A percentile compares a stretch with the other conserved stretches of the same genome.
Evolutionary conservation across 257 asterid genomes (phyloP).

Genomic region (Perilla frutescens): DNA sequence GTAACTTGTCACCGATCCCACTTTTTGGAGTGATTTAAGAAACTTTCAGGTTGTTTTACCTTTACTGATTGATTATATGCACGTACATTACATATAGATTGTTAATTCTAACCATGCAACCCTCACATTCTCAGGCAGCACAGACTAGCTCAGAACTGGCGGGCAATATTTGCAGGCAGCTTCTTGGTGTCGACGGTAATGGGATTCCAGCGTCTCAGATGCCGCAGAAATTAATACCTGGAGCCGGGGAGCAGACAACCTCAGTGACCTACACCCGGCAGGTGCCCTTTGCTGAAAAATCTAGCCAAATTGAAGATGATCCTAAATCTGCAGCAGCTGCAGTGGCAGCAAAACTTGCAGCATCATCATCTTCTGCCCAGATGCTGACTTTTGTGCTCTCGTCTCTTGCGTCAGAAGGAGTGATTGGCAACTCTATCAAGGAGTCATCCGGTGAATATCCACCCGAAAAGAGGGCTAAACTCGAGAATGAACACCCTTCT

Average conservation of each 20-base stretch:
- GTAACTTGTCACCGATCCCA: background rate
- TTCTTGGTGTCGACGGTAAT: constrained; percentile 40
- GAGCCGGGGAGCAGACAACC: constrained; percentile 53
- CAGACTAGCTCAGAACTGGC: constrained; percentile 68
- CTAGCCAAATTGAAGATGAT: constrained; percentile 54
- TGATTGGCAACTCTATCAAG: constrained; percentile 51
- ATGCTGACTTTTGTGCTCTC: constrained; percentile 82
- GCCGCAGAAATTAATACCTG: constrained; percentile 41
- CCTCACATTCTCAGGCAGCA: constrained; percentile 60
- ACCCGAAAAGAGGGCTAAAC: constrained; percentile 68
- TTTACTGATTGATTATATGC: background rate
- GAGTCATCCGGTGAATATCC: constrained; percentile 56
- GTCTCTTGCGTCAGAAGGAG: constrained; percentile 88
- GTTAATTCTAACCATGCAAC: background rate
- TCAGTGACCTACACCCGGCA: constrained; percentile 67
- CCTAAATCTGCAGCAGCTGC: constrained; percentile 85
- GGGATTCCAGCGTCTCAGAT: constrained; percentile 41
- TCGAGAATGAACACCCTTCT: constrained; percentile 54
- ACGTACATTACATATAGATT: background rate
- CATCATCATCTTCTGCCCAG: constrained; percentile 88
- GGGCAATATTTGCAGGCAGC: constrained; percentile 47
- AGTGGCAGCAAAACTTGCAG: constrained; percentile 82
- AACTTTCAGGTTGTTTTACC: no score
- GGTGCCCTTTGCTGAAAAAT: constrained; percentile 51
- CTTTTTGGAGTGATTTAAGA: background rate